Conservation (phyloP, 2,329 filamentous ascomycete species). For the Didymosphaeria variabile region DNA sequence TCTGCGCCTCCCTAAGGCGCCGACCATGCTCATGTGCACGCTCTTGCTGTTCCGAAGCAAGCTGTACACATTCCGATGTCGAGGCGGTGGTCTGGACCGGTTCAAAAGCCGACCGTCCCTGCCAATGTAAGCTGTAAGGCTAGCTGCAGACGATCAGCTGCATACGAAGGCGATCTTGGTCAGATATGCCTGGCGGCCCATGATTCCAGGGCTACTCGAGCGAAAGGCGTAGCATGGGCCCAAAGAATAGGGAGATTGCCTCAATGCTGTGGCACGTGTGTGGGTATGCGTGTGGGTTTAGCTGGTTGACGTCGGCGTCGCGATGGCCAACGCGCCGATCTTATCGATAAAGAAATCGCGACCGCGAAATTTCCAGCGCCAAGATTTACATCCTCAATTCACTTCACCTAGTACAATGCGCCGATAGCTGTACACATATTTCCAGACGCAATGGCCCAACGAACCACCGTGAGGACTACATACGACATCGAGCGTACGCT, state of each 20-base stretch:
- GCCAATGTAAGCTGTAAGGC: slow-evolving; percentile 26
- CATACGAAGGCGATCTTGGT: slow-evolving; percentile 50
- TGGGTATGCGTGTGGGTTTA: not conserved
- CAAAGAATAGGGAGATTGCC: not conserved
- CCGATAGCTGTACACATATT: slow-evolving; percentile 7
- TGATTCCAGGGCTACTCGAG: slow-evolving; percentile 16
- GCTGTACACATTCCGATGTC: slow-evolving; percentile 40
- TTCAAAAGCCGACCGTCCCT: slow-evolving; percentile 55
- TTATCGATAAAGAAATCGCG: slow-evolving; percentile 44
- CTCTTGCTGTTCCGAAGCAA: slow-evolving; percentile 35
- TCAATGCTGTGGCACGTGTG: too few relatives aligned
- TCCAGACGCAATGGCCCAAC: slow-evolving; percentile 59
- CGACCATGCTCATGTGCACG: slow-evolving; percentile 51
- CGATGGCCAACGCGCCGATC: slow-evolving; percentile 20
- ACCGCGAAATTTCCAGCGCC: slow-evolving; percentile 34
- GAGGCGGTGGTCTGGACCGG: slow-evolving; percentile 35
- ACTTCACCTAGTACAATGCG: slow-evolving; percentile 7
- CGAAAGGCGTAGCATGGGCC: not conserved
- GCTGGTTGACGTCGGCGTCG: not conserved
- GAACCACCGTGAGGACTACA: slow-evolving; percentile 77
- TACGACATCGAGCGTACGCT: slow-evolving; percentile 86
- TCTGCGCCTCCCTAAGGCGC: slow-evolving; percentile 55
- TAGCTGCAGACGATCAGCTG: slow-evolving; percentile 2
- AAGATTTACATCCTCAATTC: slow-evolving; percentile 28
- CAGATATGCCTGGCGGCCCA: slow-evolving; percentile 50